Evolutionary conservation across 2,329 filamentous ascomycete species (phyloP), one percentile per base, ranked within the genome.

Genomic region (Lecanosticta acicola): DNA sequence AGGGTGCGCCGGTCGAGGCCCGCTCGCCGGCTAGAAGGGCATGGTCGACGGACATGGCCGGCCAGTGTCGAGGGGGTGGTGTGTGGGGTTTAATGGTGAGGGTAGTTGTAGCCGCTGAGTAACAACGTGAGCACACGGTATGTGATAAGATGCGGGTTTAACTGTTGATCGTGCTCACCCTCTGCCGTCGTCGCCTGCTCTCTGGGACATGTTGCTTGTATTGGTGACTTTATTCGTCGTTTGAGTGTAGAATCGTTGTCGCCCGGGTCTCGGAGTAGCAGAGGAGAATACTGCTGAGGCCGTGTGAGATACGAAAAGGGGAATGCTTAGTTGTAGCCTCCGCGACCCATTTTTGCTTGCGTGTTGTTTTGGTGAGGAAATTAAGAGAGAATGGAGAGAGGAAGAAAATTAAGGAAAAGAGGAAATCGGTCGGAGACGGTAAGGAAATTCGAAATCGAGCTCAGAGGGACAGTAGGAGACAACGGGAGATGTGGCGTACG

Each of bases 291-390:
- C 29, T 34, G 26, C 26, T 33, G 26, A 37, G 19, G 36, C 16
- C 18, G 33, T 37, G 33, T 33, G 33, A 38, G 33, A 37, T 43
- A 43, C 36, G 43, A 44, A 42, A 42, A 20, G 43, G 29, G 26
- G 37, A 32, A 36, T 34, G 41, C 39, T 56, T 55, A 68, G 65
- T 71, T 71, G 65, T 71, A 72, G 41, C 68, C 68, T 53, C 66
- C 67, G 42, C 67, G 67, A 53, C 63, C 65, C 64, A 64, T 67
- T 54, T 40, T 49, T 53, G 53, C 19, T n/a, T n/a, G n/a, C n/a
- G 24, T 36, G 45, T 39, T 44, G 41, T 50, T 53, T 48, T 48
- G 38, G 41, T 41, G 24, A 20, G 39, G 20, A 32, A 41, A 16
- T 19, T 16, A 39, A 50, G 50, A 53, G 48, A 49, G 50, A 45